Conservation (phyloP, 192 early-diverging fungal genomes). For the Podila verticillata region DNA sequence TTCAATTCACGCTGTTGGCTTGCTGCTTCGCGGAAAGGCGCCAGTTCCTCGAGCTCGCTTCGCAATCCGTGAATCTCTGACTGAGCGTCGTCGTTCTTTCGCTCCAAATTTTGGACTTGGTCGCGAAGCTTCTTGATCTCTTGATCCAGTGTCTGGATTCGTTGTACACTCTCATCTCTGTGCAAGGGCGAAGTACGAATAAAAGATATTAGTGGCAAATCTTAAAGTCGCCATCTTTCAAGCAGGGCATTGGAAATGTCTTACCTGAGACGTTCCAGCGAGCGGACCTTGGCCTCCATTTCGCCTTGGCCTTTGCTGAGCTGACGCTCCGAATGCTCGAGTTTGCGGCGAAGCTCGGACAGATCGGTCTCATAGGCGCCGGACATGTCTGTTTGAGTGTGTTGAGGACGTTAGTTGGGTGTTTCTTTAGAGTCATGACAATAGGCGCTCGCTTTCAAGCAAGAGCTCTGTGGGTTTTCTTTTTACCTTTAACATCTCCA, state of each 20-base stretch:
- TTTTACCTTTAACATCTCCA: slow-evolving; percentile 47
- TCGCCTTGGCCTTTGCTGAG: slow-evolving; percentile 36
- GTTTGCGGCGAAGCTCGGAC: slow-evolving; percentile 35
- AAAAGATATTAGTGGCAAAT: neutral
- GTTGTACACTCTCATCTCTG: slow-evolving; percentile 42
- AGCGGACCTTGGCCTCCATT: slow-evolving; percentile 37
- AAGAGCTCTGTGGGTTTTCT: neutral
- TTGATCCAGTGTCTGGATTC: slow-evolving; percentile 42
- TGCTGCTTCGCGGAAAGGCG: slow-evolving; percentile 37
- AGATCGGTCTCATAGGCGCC: slow-evolving; percentile 35
- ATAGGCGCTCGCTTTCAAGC: neutral
- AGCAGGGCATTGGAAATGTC: neutral
- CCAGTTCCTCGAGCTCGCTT: slow-evolving; percentile 34
- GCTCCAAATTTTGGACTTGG: slow-evolving; percentile 19
- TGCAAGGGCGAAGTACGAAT: neutral
- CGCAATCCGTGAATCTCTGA: slow-evolving; percentile 15
- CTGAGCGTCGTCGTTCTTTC: slow-evolving; percentile 19
- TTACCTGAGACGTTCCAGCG: slow-evolving; percentile 34
- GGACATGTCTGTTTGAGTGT: slow-evolving; percentile 43
- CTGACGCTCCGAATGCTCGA: slow-evolving; percentile 34
- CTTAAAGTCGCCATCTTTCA: too few species aligned
- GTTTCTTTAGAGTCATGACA: neutral
- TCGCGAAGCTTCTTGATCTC: slow-evolving; percentile 44
- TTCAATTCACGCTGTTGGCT: slow-evolving; percentile 27
- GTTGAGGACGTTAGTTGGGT: neutral